These are phyloP conservation scores for Sclerotinia subarctica DNA, from an alignment of 2,329 filamentous ascomycete species.

Conservation along the genomic window DNA sequence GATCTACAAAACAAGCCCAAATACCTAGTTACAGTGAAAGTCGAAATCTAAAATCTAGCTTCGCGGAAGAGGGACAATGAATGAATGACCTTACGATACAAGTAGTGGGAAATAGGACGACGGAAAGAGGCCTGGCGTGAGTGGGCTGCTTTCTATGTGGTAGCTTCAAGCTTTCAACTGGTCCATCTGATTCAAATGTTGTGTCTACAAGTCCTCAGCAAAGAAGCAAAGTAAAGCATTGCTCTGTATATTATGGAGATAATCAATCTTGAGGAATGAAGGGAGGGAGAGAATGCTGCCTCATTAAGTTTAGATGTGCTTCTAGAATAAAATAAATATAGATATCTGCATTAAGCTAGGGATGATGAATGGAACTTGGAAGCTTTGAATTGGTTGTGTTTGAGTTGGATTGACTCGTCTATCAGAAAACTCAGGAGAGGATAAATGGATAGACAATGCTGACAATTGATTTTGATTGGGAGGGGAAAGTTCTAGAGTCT, in stretches of 20 bases:
- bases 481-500: slow-evolving; percentile 12
- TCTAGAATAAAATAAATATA: neutral
- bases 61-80: neutral
- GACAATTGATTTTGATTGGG: slow-evolving; percentile 10
- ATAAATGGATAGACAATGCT: neutral
- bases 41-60: neutral
- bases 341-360: neutral
- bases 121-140: too few species aligned
- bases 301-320: neutral
- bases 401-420: slow-evolving; percentile 6
- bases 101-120: neutral
- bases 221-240: too few species aligned
- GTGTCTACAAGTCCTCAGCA: neutral
- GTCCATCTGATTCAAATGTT: neutral
- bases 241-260: neutral
- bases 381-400: neutral
- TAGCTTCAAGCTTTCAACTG: slow-evolving; percentile 1
- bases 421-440: neutral
- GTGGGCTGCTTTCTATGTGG: neutral
- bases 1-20: neutral
- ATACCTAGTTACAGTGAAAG: neutral
- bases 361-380: neutral
- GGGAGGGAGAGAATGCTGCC: neutral
- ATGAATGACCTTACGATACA: neutral
- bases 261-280: neutral